Percentiles rank a stretch among this genome's conserved stretches.
Evolutionary conservation across 495 filamentous ascomycete species (phyloP).

Genomic region (Xylaria flabelliformis): DNA sequence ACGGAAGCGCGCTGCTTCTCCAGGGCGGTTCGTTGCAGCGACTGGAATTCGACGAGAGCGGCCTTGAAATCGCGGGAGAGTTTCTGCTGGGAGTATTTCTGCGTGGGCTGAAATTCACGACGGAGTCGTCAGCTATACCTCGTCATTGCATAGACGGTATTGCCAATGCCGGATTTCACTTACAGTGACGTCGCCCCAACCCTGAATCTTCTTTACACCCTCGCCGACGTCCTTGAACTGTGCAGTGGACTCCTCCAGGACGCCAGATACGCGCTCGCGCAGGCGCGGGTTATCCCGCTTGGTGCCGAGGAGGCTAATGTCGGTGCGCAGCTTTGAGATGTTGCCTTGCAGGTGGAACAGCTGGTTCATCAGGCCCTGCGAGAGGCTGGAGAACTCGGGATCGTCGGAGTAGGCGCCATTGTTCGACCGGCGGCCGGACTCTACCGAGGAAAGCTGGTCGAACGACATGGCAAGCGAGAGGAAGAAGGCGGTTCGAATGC

Average conservation of each 20-base stretch:
- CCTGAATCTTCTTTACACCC: slow-evolving; percentile 87
- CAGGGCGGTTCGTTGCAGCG: slow-evolving; percentile 82
- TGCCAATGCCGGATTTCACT: slow-evolving; percentile 37
- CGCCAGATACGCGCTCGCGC: slow-evolving; percentile 83
- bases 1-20: slow-evolving; percentile 92
- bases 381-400: slow-evolving; percentile 85
- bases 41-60: slow-evolving; percentile 87
- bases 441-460: slow-evolving; percentile 80
- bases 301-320: slow-evolving; percentile 86
- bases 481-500: neutral
- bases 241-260: slow-evolving; percentile 81
- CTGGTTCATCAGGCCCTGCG: slow-evolving; percentile 80
- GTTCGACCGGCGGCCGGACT: slow-evolving; percentile 61
- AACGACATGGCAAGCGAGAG: slow-evolving; percentile 75
- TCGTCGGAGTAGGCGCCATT: slow-evolving; percentile 82
- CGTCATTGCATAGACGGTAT: neutral
- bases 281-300: slow-evolving; percentile 89
- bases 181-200: slow-evolving; percentile 93
- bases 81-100: slow-evolving; percentile 92
- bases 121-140: slow-evolving; percentile 18
- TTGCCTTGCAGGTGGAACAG: slow-evolving; percentile 88
- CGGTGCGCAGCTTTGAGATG: slow-evolving; percentile 77
- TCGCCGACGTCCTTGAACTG: slow-evolving; percentile 95
- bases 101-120: slow-evolving; percentile 68
- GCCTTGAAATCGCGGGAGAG: slow-evolving; percentile 89